These are phyloP conservation scores for Leptomonas seymouri DNA, from an alignment of 208 protist species.

Conservation along the genomic window DNA sequence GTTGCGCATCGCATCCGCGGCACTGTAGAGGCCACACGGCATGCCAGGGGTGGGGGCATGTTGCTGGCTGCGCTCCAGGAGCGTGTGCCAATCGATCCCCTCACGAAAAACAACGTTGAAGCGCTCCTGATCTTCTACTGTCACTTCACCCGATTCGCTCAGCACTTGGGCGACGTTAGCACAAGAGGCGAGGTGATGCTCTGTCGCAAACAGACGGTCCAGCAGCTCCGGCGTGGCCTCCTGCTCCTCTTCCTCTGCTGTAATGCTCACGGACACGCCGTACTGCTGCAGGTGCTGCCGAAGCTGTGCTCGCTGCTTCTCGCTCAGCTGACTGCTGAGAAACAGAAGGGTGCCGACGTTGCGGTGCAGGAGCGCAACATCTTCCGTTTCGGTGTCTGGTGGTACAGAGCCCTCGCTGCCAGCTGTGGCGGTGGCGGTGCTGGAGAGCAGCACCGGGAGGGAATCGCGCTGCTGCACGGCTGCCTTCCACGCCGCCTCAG, in stretches of 20 bases:
- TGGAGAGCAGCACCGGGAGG: constrained; percentile 6
- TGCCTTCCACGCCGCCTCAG: constrained; percentile 21
- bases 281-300: constrained; percentile 19
- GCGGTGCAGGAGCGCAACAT: constrained; percentile 20
- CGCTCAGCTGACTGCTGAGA: constrained; percentile 14
- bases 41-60: neutral
- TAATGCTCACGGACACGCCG: constrained; percentile 13
- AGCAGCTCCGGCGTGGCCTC: constrained; percentile 31
- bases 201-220: constrained; percentile 28
- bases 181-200: constrained; percentile 14
- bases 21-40: constrained; percentile 22
- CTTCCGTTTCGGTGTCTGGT: neutral
- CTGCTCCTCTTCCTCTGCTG: constrained; percentile 25
- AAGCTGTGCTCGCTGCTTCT: constrained; percentile 10
- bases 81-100: constrained; percentile 14
- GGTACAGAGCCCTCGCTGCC: neutral
- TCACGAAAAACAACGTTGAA: constrained; percentile 33
- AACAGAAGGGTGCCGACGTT: constrained; percentile 33
- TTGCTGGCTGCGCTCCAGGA: constrained; percentile 11
- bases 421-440: neutral
- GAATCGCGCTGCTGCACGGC: constrained; percentile 16
- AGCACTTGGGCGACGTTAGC: constrained; percentile 21
- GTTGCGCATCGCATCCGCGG: constrained; percentile 28
- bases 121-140: constrained; percentile 22
- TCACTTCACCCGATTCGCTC: neutral